These are phyloP conservation scores for Metschnikowia drakensbergensis DNA, from an alignment of 805 yeast species.

Conservation along the genomic window DNA sequence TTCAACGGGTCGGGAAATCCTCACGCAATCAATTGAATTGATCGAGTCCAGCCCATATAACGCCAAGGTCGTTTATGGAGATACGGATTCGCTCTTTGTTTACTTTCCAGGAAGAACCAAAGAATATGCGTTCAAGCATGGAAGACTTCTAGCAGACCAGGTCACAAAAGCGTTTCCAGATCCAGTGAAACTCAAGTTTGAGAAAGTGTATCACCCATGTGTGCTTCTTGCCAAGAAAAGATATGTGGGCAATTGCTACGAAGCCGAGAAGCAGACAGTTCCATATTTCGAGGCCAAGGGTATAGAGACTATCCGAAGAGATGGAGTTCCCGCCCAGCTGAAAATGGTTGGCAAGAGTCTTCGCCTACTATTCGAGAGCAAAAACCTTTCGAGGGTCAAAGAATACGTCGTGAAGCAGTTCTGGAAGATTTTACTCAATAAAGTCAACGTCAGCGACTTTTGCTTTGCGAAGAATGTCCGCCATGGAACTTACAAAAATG, in stretches of 20 bases:
- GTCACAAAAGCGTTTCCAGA: constrained; percentile 69
- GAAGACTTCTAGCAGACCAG: constrained; percentile 60
- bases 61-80: constrained; percentile 94
- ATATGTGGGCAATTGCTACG: constrained; percentile 85
- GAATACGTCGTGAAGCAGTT: constrained; percentile 63
- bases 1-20: constrained; percentile 81
- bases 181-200: constrained; percentile 82
- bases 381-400: constrained; percentile 69
- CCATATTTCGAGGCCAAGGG: constrained; percentile 95
- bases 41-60: constrained; percentile 73
- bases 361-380: constrained; percentile 64
- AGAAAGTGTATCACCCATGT: constrained; percentile 88
- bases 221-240: constrained; percentile 81
- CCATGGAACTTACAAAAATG: constrained; percentile 76
- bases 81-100: constrained; percentile 91
- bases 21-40: constrained; percentile 61
- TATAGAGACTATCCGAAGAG: constrained; percentile 89
- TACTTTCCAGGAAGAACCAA: constrained; percentile 79
- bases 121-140: constrained; percentile 73
- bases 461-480: constrained; percentile 90
- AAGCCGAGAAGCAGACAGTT: constrained; percentile 45
- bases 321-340: constrained; percentile 91
- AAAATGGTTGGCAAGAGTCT: constrained; percentile 71
- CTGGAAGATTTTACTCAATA: constrained; percentile 56
- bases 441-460: constrained; percentile 72